Conservation (phyloP, 306 rosid genomes). For the Cicer chorassanicum region DNA sequence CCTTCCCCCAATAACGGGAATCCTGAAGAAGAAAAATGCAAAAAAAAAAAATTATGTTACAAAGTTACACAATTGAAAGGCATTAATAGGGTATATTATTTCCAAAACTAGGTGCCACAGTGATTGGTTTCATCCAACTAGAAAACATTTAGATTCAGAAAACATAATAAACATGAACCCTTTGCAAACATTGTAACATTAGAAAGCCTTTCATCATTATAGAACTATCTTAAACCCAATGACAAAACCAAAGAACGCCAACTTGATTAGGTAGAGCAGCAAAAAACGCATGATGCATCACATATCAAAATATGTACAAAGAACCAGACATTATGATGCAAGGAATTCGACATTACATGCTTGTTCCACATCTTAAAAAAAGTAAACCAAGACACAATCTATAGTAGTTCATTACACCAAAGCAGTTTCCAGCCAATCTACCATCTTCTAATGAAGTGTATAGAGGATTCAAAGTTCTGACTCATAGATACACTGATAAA, state of each 20-base stretch:
- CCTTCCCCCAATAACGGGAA: conserved; percentile 84
- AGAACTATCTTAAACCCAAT: conserved; percentile 4
- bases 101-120: conserved; percentile 8
- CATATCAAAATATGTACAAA: conserved; percentile 19
- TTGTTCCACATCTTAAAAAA: conserved; percentile 13
- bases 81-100: neutral
- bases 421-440: conserved; percentile 20
- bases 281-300: conserved; percentile 21
- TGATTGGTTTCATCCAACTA: conserved; percentile 65
- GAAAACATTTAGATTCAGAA: conserved; percentile 12
- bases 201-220: neutral
- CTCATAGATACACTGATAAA: neutral
- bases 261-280: neutral
- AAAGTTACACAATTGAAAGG: neutral
- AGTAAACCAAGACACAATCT: conserved; percentile 3
- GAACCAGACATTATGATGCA: conserved; percentile 13
- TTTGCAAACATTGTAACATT: conserved; percentile 27
- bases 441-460: conserved; percentile 1
- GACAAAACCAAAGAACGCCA: conserved; percentile 10
- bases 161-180: conserved; percentile 21
- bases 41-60: conserved; percentile 6
- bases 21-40: conserved; percentile 53
- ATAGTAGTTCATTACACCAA: conserved; percentile 7
- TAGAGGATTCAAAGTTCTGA: neutral
- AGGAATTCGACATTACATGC: conserved; percentile 14